Percentiles rank a stretch among this genome's conserved stretches.
Evolutionary conservation across 2,329 filamentous ascomycete genomes (phyloP).

Genomic region (Coniochaeta prunicola): DNA sequence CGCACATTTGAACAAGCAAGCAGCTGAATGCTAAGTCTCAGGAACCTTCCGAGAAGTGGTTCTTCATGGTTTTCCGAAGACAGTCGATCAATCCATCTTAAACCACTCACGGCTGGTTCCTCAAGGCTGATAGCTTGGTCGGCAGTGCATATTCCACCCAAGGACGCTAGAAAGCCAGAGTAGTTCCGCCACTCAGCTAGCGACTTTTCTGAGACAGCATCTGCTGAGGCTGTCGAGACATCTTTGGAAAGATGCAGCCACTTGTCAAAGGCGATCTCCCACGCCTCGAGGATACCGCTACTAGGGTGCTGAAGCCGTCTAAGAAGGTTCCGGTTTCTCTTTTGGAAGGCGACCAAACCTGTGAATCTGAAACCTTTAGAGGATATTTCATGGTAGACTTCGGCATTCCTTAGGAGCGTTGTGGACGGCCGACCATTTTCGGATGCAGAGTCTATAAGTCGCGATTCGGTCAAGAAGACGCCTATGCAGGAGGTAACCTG

Average conservation of each 20-base stretch:
- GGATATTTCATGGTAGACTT: conserved; percentile 54
- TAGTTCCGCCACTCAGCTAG: conserved; percentile 62
- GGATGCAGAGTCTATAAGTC: conserved; percentile 42
- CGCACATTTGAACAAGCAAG: conserved; percentile 57
- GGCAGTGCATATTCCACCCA: conserved; percentile 59
- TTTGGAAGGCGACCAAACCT: conserved; percentile 63
- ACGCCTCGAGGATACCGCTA: conserved; percentile 59
- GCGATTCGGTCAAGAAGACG: conserved; percentile 55
- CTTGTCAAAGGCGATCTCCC: conserved; percentile 58
- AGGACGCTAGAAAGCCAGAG: conserved; percentile 60
- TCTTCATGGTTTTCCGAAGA: conserved; percentile 54
- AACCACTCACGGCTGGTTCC: conserved; percentile 46
- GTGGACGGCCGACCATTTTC: conserved; percentile 42
- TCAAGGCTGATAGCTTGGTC: conserved; percentile 50
- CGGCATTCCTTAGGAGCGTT: conserved; percentile 51
- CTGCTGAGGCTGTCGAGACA: conserved; percentile 44
- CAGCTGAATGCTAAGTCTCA: conserved; percentile 57
- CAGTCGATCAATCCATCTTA: conserved; percentile 59
- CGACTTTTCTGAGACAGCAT: conserved; percentile 46
- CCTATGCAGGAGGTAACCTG: conserved; percentile 55
- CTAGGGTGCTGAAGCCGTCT: conserved; percentile 55
- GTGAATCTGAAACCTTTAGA: conserved; percentile 60
- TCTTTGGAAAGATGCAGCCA: conserved; percentile 60
- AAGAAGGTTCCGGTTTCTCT: conserved; percentile 52
- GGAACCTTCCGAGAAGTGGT: conserved; percentile 50